A percentile compares a stretch with the other conserved stretches of the same genome.
Evolutionary conservation across 2,329 filamentous ascomycete species (phyloP).

Genomic region (Cladosporium velox): DNA sequence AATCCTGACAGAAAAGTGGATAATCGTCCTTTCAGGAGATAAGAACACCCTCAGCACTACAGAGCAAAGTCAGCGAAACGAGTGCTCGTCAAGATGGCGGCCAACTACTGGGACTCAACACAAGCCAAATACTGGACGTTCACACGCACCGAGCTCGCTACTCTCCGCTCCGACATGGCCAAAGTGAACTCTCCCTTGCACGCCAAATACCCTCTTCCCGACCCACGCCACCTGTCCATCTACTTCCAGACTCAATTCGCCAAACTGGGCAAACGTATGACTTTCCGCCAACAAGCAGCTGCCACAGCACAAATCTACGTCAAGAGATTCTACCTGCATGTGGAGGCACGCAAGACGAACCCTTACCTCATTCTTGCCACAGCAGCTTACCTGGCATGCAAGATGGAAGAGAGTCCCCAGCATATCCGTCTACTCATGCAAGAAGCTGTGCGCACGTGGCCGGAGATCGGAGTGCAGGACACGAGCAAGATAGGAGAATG

Average conservation of each 20-base stretch:
- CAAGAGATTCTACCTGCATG: conserved; percentile 87
- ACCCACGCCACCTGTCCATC: conserved; percentile 79
- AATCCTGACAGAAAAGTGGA: not conserved
- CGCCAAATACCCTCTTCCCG: conserved; percentile 78
- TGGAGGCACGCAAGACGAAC: conserved; percentile 90
- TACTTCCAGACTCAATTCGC: conserved; percentile 88
- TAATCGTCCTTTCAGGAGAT: not conserved
- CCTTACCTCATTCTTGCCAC: conserved; percentile 92
- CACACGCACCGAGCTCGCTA: conserved; percentile 74
- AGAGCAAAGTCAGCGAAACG: not conserved
- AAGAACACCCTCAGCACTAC: not conserved
- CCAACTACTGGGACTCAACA: conserved; percentile 95
- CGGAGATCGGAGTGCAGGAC: conserved; percentile 74
- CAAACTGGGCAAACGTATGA: conserved; percentile 80
- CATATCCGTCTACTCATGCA: conserved; percentile 89
- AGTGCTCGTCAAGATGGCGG: conserved; percentile 64
- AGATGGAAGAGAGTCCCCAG: conserved; percentile 96
- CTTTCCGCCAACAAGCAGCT: conserved; percentile 84
- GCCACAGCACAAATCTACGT: conserved; percentile 95
- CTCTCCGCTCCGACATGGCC: conserved; percentile 74
- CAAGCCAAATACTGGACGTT: conserved; percentile 91
- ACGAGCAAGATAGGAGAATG: conserved; percentile 86
- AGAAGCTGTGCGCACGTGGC: conserved; percentile 84
- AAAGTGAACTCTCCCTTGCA: conserved; percentile 70
- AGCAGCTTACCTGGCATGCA: conserved; percentile 90